Percentiles rank a stretch among this genome's conserved stretches.
phyloP scores from a whole-genome alignment of 306 rosid genomes.

The Nissolia schottii region DNA sequence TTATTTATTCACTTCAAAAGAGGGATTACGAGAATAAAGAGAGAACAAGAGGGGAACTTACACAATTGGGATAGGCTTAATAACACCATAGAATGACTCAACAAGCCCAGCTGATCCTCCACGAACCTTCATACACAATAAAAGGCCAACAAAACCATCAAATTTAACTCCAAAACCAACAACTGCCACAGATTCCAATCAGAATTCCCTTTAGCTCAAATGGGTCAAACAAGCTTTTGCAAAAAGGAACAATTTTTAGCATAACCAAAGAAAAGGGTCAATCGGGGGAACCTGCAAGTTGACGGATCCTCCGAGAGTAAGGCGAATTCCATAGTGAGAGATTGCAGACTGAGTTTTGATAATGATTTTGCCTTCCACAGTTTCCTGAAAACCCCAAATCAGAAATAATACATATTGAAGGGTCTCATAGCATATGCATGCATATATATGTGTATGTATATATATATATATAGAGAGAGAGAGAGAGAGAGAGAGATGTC shows the following conservation, averaged over 20 bases:
- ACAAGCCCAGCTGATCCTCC: conserved; percentile 92
- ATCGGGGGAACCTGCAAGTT: conserved; percentile 57
- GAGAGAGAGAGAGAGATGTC: not conserved
- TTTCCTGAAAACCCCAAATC: conserved; percentile 54
- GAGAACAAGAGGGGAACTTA: conserved; percentile 33
- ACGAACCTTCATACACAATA: conserved; percentile 56
- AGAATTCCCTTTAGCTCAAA: not conserved
- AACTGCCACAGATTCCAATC: not conserved
- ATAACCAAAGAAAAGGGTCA: conserved; percentile 1
- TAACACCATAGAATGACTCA: conserved; percentile 74
- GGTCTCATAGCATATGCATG: not conserved
- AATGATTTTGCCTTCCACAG: conserved; percentile 64
- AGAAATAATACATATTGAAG: not conserved
- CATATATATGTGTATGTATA: no score
- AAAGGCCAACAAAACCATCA: conserved; percentile 6
- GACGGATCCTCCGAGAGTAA: conserved; percentile 71
- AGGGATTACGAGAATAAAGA: not conserved
- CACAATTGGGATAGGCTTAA: conserved; percentile 74
- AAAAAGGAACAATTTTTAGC: not conserved
- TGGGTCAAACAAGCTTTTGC: not conserved
- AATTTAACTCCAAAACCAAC: not conserved
- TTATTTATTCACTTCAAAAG: not conserved
- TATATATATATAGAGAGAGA: not conserved
- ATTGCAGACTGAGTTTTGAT: conserved; percentile 59
- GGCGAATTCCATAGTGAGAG: conserved; percentile 74